A percentile compares a stretch with the other conserved stretches of the same genome.
phyloP scores from a whole-genome alignment of 148 eudicot genomes.

The Vaccinium darrowii region DNA sequence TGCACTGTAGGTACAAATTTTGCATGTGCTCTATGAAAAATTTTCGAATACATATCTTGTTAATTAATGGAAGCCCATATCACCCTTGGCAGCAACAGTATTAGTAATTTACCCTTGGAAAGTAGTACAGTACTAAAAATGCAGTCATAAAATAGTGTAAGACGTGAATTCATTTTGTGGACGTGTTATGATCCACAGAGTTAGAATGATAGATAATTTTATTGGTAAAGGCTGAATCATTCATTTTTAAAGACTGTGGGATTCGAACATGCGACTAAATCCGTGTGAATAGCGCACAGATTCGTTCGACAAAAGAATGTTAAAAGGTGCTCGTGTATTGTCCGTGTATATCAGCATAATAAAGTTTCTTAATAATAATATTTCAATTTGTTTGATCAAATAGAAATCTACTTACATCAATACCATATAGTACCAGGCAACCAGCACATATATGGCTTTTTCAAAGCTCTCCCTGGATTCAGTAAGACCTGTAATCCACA shows the following conservation, averaged over 20 bases:
- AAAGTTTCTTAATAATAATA: not conserved
- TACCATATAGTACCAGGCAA: not conserved
- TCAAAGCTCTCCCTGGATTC: not conserved
- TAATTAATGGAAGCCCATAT: too few relatives aligned
- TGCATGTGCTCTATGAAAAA: too few relatives aligned
- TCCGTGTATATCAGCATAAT: not conserved
- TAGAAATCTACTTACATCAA: not conserved
- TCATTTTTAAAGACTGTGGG: too few relatives aligned
- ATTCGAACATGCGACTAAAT: too few relatives aligned
- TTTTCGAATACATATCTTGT: too few relatives aligned
- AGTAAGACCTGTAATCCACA: not conserved
- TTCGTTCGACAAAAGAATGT: too few relatives aligned
- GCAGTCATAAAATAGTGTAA: not conserved
- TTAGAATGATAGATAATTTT: not conserved
- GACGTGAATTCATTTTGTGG: too few relatives aligned
- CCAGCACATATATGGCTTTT: not conserved
- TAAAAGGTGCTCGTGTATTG: not conserved
- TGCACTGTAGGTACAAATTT: too few relatives aligned
- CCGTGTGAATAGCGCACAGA: too few relatives aligned
- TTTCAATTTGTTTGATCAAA: not conserved
- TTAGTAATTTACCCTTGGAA: not conserved
- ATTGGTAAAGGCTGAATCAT: too few relatives aligned
- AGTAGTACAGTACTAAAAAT: too few relatives aligned
- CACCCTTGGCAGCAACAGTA: not conserved
- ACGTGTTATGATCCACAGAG: not conserved